Conservation (phyloP, 495 filamentous ascomycete genomes). For the Tetracladium setigerum region DNA sequence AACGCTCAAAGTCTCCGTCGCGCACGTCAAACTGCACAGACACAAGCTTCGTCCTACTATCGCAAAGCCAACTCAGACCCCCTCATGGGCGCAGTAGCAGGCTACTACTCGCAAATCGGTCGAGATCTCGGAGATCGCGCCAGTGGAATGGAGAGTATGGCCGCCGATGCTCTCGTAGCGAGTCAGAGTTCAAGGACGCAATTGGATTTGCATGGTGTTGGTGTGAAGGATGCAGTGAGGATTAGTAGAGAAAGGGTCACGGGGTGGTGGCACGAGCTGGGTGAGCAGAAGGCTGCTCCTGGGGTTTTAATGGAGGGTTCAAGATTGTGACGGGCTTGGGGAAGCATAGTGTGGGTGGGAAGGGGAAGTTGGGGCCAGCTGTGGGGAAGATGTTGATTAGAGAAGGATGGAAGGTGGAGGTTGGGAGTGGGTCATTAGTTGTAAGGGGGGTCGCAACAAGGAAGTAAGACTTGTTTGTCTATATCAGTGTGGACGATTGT, state of each 20-base stretch:
- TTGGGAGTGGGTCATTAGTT: constrained; percentile 54
- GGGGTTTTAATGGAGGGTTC: constrained; percentile 41
- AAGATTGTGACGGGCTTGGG: constrained; percentile 77
- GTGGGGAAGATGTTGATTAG: constrained; percentile 66
- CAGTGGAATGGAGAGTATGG: constrained; percentile 35
- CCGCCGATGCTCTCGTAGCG: constrained; percentile 49
- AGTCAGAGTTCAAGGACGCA: constrained; percentile 29
- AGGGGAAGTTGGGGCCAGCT: constrained; percentile 67
- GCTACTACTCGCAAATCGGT: constrained; percentile 54
- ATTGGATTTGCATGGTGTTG: constrained; percentile 77
- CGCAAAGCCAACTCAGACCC: constrained; percentile 56
- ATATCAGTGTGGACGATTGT: neutral
- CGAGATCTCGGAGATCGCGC: constrained; percentile 42
- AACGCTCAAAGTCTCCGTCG: constrained; percentile 8
- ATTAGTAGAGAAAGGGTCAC: constrained; percentile 62
- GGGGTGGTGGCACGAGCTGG: constrained; percentile 73
- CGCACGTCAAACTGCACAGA: constrained; percentile 37
- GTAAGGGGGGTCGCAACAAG: constrained; percentile 46
- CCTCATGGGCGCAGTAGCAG: constrained; percentile 58
- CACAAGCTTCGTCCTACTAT: constrained; percentile 53
- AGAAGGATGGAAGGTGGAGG: constrained; percentile 78
- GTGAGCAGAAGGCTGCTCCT: constrained; percentile 35
- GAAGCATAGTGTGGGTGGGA: constrained; percentile 69
- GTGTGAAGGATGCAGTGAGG: constrained; percentile 66
- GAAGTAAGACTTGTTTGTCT: neutral